These are phyloP conservation scores for Penicillium sp. DNA, from an alignment of 2,329 filamentous ascomycete genomes.

Conservation along the genomic window DNA sequence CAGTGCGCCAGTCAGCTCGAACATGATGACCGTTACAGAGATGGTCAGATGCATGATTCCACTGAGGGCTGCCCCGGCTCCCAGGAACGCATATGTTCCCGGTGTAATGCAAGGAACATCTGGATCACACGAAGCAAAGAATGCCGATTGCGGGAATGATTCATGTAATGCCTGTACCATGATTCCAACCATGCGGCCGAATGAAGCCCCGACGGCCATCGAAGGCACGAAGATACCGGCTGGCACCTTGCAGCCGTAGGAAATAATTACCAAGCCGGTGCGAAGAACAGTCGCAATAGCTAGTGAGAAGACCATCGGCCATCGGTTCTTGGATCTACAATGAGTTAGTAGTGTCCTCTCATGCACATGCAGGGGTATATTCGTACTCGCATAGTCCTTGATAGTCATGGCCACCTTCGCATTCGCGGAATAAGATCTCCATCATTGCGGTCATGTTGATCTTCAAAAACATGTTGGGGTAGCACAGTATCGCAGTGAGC, in stretches of 20 bases:
- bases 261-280: slow-evolving; percentile 84
- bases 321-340: slow-evolving; percentile 61
- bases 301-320: slow-evolving; percentile 75
- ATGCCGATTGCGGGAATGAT: slow-evolving; percentile 73
- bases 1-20: slow-evolving; percentile 93
- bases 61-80: slow-evolving; percentile 83
- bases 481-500: slow-evolving; percentile 87
- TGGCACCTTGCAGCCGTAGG: slow-evolving; percentile 96
- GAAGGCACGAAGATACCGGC: slow-evolving; percentile 97
- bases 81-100: slow-evolving; percentile 93
- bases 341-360: slow-evolving; percentile 8
- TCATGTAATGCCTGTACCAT: slow-evolving; percentile 87
- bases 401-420: slow-evolving; percentile 83
- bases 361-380: neutral
- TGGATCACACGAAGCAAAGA: slow-evolving; percentile 85
- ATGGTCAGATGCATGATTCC: slow-evolving; percentile 99
- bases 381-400: slow-evolving; percentile 77
- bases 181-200: slow-evolving; percentile 91
- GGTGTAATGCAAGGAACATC: slow-evolving; percentile 96
- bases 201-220: slow-evolving; percentile 94
- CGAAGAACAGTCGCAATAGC: slow-evolving; percentile 76
- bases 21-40: slow-evolving; percentile 98
- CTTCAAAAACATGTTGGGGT: slow-evolving; percentile 88
- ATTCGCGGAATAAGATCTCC: slow-evolving; percentile 95
- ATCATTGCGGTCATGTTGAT: slow-evolving; percentile 99